Percentiles rank a stretch among this genome's conserved stretches.
Evolutionary conservation across 73 alveolate species (phyloP).

Genomic region (Paramecium primaurelia): DNA sequence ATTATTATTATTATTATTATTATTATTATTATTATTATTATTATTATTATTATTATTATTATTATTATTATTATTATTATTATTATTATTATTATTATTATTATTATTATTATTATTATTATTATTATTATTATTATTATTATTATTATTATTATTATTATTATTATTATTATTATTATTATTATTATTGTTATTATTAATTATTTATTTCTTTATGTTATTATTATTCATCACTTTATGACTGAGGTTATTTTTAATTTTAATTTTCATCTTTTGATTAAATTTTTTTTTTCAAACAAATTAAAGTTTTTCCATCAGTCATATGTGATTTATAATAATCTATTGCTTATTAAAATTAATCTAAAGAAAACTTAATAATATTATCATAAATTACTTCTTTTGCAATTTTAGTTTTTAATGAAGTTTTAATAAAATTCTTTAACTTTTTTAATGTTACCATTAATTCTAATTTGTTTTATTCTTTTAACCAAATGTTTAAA

Average conservation of each 20-base stretch:
- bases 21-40: neutral
- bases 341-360: neutral
- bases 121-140: neutral
- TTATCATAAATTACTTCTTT: neutral
- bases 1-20: neutral
- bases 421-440: neutral
- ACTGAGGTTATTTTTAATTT: neutral
- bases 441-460: neutral
- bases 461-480: neutral
- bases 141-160: neutral
- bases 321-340: conserved; percentile 14
- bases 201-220: neutral
- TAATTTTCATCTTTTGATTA: neutral
- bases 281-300: neutral
- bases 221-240: neutral
- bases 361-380: neutral
- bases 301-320: neutral
- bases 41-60: neutral
- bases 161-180: neutral
- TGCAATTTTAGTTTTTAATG: neutral
- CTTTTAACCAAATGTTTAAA: neutral
- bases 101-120: too few species aligned
- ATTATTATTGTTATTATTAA: neutral
- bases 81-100: neutral
- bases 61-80: neutral